These are phyloP conservation scores for Tephrocybe sp. DNA, from an alignment of 768 basidiomycete species.

Conservation along the genomic window DNA sequence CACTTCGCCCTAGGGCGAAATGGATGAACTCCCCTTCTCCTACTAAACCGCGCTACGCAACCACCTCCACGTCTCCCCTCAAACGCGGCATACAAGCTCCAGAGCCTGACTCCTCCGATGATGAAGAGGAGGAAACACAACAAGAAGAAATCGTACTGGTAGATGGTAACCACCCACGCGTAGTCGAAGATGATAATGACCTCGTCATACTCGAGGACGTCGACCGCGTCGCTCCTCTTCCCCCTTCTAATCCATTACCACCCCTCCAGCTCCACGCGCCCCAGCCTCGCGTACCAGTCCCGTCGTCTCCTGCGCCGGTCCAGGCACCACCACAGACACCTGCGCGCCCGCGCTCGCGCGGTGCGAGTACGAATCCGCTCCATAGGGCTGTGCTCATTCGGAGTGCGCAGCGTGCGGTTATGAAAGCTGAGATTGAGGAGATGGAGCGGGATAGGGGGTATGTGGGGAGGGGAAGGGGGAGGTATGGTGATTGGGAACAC, in stretches of 20 bases:
- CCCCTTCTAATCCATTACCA: constrained; percentile 10
- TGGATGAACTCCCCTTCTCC: constrained; percentile 10
- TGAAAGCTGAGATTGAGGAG: constrained; percentile 47
- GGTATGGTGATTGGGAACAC: constrained; percentile 18
- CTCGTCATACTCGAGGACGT: constrained; percentile 73
- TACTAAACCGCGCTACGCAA: constrained; percentile 17
- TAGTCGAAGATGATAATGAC: constrained; percentile 68
- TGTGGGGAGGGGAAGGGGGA: constrained; percentile 40
- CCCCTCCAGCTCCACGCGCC: constrained; percentile 13
- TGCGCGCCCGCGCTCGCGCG: constrained; percentile 32
- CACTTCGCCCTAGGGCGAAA: constrained; percentile 32
- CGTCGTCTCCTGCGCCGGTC: background rate
- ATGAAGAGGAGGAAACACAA: constrained; percentile 32
- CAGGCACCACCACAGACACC: constrained; percentile 32
- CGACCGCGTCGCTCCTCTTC: constrained; percentile 25
- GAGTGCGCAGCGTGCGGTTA: constrained; percentile 60
- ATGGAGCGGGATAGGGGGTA: constrained; percentile 25
- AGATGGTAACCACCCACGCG: constrained; percentile 61
- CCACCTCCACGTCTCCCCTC: constrained; percentile 12
- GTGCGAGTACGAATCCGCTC: constrained; percentile 49
- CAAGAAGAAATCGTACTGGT: constrained; percentile 58
- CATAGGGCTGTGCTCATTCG: constrained; percentile 71
- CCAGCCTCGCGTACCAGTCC: constrained; percentile 9
- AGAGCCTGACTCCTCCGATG: background rate
- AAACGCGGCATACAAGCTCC: constrained; percentile 3